Evolutionary conservation across 1,284 basidiomycete genomes (phyloP).

Genomic region (Xerocomus amazonicus): DNA sequence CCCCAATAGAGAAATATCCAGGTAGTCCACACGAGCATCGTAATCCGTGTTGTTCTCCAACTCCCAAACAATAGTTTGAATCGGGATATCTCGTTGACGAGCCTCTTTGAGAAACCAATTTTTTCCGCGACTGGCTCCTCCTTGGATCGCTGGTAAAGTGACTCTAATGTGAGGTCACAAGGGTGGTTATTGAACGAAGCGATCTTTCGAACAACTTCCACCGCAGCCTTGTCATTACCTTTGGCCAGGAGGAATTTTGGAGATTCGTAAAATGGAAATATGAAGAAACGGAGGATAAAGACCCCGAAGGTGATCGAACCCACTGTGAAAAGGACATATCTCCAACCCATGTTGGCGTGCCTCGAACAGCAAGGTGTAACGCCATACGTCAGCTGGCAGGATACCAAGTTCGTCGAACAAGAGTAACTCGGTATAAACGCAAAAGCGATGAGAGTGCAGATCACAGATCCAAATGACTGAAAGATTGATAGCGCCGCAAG

Average conservation of each 20-base stretch:
- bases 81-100: conserved; percentile 10
- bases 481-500: conserved; percentile 15
- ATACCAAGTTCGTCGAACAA: conserved; percentile 11
- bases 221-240: conserved; percentile 11
- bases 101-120: conserved; percentile 1
- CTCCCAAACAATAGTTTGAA: conserved; percentile 14
- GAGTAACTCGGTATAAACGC: conserved; percentile 15
- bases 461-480: conserved; percentile 3
- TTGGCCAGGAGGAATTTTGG: conserved; percentile 18
- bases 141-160: conserved; percentile 11
- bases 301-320: conserved; percentile 14
- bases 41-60: conserved; percentile 12
- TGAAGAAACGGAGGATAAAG: conserved; percentile 15
- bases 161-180: conserved; percentile 19
- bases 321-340: conserved; percentile 15
- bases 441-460: conserved; percentile 6
- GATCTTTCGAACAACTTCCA: conserved; percentile 18
- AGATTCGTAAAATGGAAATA: conserved; percentile 22
- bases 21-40: conserved; percentile 11
- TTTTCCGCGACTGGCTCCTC: background rate
- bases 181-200: conserved; percentile 13
- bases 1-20: conserved; percentile 18
- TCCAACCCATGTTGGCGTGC: conserved; percentile 20
- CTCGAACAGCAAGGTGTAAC: conserved; percentile 16
- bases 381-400: conserved; percentile 14